Evolutionary conservation across 202 grass and related monocot species (phyloP).

Genomic region (Schoenoplectus triqueter): DNA sequence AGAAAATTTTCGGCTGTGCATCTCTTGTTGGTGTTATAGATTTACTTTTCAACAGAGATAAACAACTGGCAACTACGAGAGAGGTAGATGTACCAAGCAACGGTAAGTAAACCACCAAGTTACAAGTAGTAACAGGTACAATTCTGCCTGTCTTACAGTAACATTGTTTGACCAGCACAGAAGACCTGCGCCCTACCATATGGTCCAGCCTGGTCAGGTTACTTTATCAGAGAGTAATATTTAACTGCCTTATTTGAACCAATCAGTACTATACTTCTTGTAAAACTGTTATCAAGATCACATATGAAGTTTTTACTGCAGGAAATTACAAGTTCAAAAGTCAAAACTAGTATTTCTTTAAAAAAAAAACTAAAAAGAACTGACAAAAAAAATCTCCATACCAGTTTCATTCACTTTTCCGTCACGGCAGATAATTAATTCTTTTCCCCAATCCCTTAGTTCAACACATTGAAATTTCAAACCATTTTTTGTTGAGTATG

Average conservation of each 20-base stretch:
- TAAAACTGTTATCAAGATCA: constrained; percentile 5
- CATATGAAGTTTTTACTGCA: not conserved
- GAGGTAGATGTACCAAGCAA: constrained; percentile 3
- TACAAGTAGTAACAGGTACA: not conserved
- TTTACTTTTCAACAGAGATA: constrained; percentile 11
- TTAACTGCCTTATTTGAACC: not conserved
- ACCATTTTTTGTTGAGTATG: constrained; percentile 40
- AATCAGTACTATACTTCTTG: not conserved
- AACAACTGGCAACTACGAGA: not conserved
- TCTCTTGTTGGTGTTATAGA: not conserved
- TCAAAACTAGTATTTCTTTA: not conserved
- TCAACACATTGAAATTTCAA: constrained; percentile 52
- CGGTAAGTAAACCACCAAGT: not conserved
- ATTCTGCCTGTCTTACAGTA: not conserved
- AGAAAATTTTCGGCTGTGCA: not conserved
- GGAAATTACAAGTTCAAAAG: not conserved
- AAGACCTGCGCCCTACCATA: not conserved
- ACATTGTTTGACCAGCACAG: not conserved
- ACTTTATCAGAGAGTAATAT: constrained; percentile 6
- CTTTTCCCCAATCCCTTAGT: constrained; percentile 47
- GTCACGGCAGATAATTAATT: constrained; percentile 44
- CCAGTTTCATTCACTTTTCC: constrained; percentile 27
- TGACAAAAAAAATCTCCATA: not conserved
- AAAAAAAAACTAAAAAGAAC: constrained; percentile 8
- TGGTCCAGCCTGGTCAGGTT: not conserved